Evolutionary conservation across 768 basidiomycete genomes (phyloP), one percentile per base, ranked within the genome.

Genomic region (Tremella mesenterica): DNA sequence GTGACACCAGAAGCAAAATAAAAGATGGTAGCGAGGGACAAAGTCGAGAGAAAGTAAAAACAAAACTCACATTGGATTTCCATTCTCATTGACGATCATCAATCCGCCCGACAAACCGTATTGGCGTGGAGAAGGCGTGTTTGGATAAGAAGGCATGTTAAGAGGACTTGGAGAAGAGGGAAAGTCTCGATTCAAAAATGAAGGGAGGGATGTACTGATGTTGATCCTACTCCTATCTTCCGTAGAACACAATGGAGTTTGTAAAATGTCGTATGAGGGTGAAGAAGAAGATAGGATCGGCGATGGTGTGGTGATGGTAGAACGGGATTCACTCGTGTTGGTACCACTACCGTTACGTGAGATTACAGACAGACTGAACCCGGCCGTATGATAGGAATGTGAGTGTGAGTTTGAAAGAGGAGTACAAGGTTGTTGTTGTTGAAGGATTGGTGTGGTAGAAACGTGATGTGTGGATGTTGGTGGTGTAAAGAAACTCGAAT

Each of bases 41-140:
- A 41, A 23, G 38, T n/a, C 38, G 29, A 23, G 30, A 25, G 21
- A n/a, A n/a, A 45, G 20, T 26, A 34, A 45, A 12, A 34, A 41
- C 2, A 36, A 25, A 34, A 39, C 29, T 47, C 21, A 54, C 48
- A 48, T 31, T 21, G 26, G n/a, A 7, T 29, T n/a, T 53, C 54
- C 56, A 62, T 60, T 26, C 52, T 57, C 6, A 44, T 41, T 12
- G 56, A 57, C 27, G 36, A 59, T 55, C 21, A 66, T 57, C 16
- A 66, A 48, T 14, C 52, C 50, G n/a, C 61, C 64, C 46, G 54
- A 56, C 48, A 66, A 48, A 31, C 65, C 65, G 52, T 56, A 63
- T 8, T 51, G 20, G n/a, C 50, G 61, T 18, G 65, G 65, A 2
- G 65, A 63, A 34, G 65, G 65, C 10, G 65, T 61, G 38, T 52